Percentiles rank a stretch among this genome's conserved stretches.
Conservation (phyloP, 768 basidiomycete genomes). For the Agrocybe chaxingu region DNA sequence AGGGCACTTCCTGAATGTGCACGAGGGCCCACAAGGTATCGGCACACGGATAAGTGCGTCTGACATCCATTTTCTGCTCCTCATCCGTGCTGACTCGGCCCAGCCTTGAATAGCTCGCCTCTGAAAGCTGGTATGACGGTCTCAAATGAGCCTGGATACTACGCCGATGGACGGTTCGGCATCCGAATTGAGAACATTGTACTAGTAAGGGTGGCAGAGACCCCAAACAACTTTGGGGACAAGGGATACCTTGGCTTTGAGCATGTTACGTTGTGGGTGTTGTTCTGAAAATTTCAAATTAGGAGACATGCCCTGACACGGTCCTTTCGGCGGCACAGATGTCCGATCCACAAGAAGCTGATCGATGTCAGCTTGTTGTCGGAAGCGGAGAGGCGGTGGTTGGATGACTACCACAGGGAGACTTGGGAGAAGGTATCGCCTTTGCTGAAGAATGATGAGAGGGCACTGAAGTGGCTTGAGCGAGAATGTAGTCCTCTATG, state of each 20-base stretch:
- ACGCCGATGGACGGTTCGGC: conserved; percentile 86
- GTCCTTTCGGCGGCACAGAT: conserved; percentile 39
- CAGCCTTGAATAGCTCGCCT: conserved; percentile 65
- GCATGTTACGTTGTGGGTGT: conserved; percentile 75
- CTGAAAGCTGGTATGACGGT: conserved; percentile 87
- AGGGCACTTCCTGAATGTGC: conserved; percentile 91
- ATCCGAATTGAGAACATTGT: conserved; percentile 93
- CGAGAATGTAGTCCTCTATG: conserved; percentile 50
- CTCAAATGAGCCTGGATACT: conserved; percentile 93
- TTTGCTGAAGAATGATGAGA: conserved; percentile 56
- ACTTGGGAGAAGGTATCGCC: conserved; percentile 71
- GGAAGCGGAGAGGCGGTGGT: conserved; percentile 69
- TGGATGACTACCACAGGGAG: conserved; percentile 82
- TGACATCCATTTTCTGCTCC: background rate
- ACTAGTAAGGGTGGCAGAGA: conserved; percentile 67
- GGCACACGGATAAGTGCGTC: conserved; percentile 49
- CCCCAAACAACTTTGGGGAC: conserved; percentile 76
- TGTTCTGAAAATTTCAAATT: background rate
- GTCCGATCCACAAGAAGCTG: conserved; percentile 86
- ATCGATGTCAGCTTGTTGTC: conserved; percentile 63
- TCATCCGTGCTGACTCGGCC: background rate
- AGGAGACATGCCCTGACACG: background rate
- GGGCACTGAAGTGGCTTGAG: conserved; percentile 61
- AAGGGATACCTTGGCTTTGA: conserved; percentile 87
- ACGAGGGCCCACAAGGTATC: conserved; percentile 76